phyloP scores from a whole-genome alignment of 106 monocot genomes.

The Xerophyta viscosa region DNA sequence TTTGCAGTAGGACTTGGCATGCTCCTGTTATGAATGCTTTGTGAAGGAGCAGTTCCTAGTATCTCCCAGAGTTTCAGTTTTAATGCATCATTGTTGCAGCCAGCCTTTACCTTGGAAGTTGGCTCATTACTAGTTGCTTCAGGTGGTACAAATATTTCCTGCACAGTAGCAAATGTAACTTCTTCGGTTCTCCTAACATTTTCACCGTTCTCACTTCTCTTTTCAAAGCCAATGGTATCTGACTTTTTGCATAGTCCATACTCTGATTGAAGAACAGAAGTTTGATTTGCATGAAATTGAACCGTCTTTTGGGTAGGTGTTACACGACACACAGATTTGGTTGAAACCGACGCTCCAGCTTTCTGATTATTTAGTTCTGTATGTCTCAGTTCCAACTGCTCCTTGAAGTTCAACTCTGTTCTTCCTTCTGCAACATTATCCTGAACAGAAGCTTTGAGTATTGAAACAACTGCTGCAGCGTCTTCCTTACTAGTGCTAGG shows the following conservation, averaged over 20 bases:
- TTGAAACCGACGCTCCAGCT: conserved; percentile 30
- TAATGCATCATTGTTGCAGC: conserved; percentile 28
- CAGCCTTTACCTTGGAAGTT: conserved; percentile 11
- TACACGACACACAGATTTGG: conserved; percentile 20
- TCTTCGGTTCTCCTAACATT: conserved; percentile 15
- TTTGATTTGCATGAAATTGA: conserved; percentile 12
- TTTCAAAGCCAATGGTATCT: conserved; percentile 9
- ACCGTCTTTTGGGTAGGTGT: conserved; percentile 5
- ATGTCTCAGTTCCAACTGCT: conserved; percentile 11
- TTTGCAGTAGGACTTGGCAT: conserved; percentile 13
- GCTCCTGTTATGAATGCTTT: conserved; percentile 20
- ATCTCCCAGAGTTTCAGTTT: conserved; percentile 75
- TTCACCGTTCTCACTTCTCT: conserved; percentile 18
- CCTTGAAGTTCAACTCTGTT: background rate
- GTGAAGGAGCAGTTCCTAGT: conserved; percentile 42
- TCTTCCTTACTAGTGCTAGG: no score
- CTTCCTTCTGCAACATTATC: conserved; percentile 15
- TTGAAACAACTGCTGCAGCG: conserved; percentile 5
- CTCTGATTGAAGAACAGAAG: conserved; percentile 20
- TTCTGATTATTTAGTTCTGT: conserved; percentile 9
- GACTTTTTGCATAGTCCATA: conserved; percentile 10
- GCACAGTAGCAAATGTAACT: conserved; percentile 18
- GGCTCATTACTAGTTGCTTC: conserved; percentile 8
- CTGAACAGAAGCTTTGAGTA: conserved; percentile 10
- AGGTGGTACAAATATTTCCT: conserved; percentile 10